A percentile compares a stretch with the other conserved stretches of the same genome.
These are phyloP conservation scores for Brassica hybrid DNA, from an alignment of 441 rosid genomes.

Conservation along the genomic window DNA sequence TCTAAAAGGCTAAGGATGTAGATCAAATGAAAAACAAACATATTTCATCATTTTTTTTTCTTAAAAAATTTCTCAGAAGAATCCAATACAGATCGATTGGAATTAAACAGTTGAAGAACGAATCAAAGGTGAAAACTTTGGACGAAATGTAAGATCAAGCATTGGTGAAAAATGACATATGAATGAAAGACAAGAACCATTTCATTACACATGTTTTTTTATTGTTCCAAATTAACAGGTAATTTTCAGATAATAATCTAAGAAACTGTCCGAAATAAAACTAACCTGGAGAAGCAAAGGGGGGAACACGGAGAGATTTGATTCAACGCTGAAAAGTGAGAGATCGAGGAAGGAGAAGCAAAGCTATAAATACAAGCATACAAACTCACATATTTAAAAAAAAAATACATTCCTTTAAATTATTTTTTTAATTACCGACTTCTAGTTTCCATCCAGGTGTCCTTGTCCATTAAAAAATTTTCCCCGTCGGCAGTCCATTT, in stretches of 20 bases:
- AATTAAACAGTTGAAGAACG: background rate
- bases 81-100: background rate
- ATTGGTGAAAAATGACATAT: slow-evolving; percentile 19
- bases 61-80: background rate
- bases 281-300: slow-evolving; percentile 29
- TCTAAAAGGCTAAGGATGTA: slow-evolving; percentile 26
- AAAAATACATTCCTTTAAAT: slow-evolving; percentile 36
- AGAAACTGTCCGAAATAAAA: slow-evolving; percentile 25
- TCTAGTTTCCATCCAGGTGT: no score
- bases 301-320: slow-evolving; percentile 33
- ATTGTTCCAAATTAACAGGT: no score
- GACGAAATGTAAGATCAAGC: slow-evolving; percentile 30
- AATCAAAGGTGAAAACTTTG: slow-evolving; percentile 11
- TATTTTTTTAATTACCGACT: slow-evolving; percentile 18
- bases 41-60: no score
- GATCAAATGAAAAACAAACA: slow-evolving; percentile 21
- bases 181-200: slow-evolving; percentile 18
- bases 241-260: slow-evolving; percentile 9
- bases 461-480: slow-evolving; percentile 2
- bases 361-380: background rate
- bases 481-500: background rate
- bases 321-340: slow-evolving; percentile 35
- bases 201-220: slow-evolving; percentile 12
- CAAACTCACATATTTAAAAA: background rate
- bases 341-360: slow-evolving; percentile 22